Evolutionary conservation across 2,329 filamentous ascomycete species (phyloP), one percentile per base, ranked within the genome.

Genomic region (Pseudogymnoascus sp.): DNA sequence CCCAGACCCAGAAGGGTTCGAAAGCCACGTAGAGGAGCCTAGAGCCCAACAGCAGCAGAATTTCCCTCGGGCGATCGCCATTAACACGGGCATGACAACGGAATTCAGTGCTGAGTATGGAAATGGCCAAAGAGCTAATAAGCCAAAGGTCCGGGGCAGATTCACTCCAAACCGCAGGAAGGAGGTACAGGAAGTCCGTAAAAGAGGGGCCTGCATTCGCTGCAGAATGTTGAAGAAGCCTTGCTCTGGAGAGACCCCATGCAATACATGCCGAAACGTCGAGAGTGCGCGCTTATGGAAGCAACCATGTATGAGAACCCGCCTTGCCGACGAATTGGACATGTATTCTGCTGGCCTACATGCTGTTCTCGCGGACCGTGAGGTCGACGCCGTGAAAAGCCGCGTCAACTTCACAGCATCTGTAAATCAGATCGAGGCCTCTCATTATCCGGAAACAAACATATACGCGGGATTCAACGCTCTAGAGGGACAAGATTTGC

Each of bases 201-300:
- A 85, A 67, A 80, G 85, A 37, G 86, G 86, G 5, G 85, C 86
- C 11, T 88, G 86, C 67, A 86, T 88, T 61, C 78, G 86, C 49
- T 88, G 86, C 69, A 80, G 85, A 38, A 87, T 88, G 65, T 73
- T 88, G 37, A 80, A 85, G 63, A 88, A 88, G 74, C 86, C 83
- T 1, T 88, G 86, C 68, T 85, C 84, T n/a, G 81, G 80, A 63
- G 85, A 83, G 33, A 82, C 79, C 5, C 85, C 85, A 0, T 88
- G 86, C 67, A 80, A 83, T 61, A 84, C 85, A 1, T 88, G 86
- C 65, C 80, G 81, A 64, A 87, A 85, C 68, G 85, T 88, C 0
- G 74, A 88, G 40, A 80, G 82, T 3, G 84, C 86, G 0, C 80
- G 86, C 7, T 80, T 88, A n/a, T 88, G 86, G 86, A 82, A 81